These are phyloP conservation scores for Aspergillus cavernicola DNA, from an alignment of 495 filamentous ascomycete species.

Conservation along the genomic window DNA sequence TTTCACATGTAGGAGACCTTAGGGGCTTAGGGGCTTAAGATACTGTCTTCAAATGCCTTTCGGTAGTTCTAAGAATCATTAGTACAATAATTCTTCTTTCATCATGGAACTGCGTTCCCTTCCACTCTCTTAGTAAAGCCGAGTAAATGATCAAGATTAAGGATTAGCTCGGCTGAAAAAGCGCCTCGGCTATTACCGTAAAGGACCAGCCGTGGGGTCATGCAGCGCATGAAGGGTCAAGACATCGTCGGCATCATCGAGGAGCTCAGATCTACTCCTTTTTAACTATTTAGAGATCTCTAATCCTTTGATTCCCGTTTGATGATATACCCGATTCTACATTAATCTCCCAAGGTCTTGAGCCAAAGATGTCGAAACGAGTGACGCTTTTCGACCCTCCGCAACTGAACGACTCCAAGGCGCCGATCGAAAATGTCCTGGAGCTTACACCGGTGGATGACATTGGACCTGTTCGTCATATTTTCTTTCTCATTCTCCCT, in stretches of 20 bases:
- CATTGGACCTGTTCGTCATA: conserved; percentile 66
- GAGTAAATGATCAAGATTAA: too few relatives aligned
- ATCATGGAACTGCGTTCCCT: too few relatives aligned
- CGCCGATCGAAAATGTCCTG: conserved; percentile 82
- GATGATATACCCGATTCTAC: neutral
- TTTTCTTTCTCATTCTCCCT: neutral
- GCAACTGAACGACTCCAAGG: conserved; percentile 64
- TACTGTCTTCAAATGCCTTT: too few relatives aligned
- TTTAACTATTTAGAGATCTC: neutral
- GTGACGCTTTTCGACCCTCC: conserved; percentile 77
- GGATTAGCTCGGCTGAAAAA: conserved; percentile 11
- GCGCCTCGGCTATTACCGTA: conserved; percentile 25
- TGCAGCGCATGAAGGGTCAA: conserved; percentile 1
- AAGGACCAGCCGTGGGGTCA: conserved; percentile 8
- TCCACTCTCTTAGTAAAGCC: too few relatives aligned
- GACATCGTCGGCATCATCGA: neutral
- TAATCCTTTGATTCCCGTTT: neutral
- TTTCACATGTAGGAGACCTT: neutral
- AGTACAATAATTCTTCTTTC: too few relatives aligned
- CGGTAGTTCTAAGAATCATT: too few relatives aligned
- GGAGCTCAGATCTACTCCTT: neutral
- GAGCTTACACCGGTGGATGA: conserved; percentile 77
- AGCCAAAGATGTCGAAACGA: conserved; percentile 29
- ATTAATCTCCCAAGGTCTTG: too few relatives aligned
- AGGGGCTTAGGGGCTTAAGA: too few relatives aligned